Evolutionary conservation across 768 basidiomycete genomes (phyloP).

Genomic region (Boletus bicolor): DNA sequence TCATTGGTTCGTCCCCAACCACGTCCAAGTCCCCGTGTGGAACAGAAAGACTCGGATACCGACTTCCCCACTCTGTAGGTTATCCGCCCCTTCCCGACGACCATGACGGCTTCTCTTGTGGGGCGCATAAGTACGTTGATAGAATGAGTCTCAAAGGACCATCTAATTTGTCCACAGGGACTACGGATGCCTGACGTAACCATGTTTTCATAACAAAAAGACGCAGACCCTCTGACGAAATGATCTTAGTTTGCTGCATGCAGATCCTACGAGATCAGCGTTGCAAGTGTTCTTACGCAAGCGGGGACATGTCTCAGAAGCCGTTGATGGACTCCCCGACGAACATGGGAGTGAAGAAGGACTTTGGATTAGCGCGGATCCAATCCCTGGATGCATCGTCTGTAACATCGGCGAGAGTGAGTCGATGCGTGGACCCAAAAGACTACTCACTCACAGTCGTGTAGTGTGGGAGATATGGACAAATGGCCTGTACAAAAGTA

Average conservation of each 20-base stretch:
- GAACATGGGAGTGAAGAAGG: conserved; percentile 60
- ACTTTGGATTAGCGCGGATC: conserved; percentile 81
- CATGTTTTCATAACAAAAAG: background rate
- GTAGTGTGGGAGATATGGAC: conserved; percentile 94
- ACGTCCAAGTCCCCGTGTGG: background rate
- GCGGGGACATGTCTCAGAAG: conserved; percentile 32
- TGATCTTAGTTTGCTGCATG: conserved; percentile 69
- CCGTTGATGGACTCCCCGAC: conserved; percentile 37
- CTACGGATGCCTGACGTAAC: conserved; percentile 87
- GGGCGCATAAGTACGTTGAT: conserved; percentile 72
- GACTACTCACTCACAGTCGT: background rate
- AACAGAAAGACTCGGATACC: background rate
- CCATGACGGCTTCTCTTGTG: conserved; percentile 83
- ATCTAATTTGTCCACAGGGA: conserved; percentile 47
- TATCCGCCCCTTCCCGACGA: conserved; percentile 83
- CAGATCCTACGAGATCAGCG: conserved; percentile 76
- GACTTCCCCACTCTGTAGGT: conserved; percentile 39
- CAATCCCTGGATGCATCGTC: conserved; percentile 77
- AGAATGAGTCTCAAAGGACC: background rate
- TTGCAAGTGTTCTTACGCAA: conserved; percentile 74
- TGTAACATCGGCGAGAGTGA: conserved; percentile 91
- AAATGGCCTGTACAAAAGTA: conserved; percentile 81
- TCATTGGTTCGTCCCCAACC: conserved; percentile 53
- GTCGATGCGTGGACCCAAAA: conserved; percentile 22
- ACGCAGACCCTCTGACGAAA: conserved; percentile 6